Evolutionary conservation across 202 grass and related monocot species (phyloP).

Genomic region (Bolboschoenoplectus hybrid): DNA sequence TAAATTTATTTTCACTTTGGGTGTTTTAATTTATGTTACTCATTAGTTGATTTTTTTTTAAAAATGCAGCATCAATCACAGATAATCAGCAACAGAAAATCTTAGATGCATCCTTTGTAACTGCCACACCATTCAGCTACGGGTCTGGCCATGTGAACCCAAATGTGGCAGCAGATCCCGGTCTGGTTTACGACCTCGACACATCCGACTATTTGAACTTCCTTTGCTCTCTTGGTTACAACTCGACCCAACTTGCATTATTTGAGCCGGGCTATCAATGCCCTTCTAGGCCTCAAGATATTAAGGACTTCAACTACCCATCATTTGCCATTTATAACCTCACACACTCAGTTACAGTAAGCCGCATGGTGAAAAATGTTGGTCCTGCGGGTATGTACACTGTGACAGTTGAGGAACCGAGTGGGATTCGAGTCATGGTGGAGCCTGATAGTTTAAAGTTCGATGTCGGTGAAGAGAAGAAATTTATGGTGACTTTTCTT

Average conservation of each 20-base stretch:
- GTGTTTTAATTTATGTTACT: neutral
- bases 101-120: constrained; percentile 45
- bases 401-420: constrained; percentile 41
- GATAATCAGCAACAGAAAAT: constrained; percentile 56
- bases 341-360: constrained; percentile 36
- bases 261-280: constrained; percentile 66
- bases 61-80: constrained; percentile 46
- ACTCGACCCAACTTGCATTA: constrained; percentile 41
- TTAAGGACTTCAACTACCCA: constrained; percentile 79
- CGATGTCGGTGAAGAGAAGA: constrained; percentile 62
- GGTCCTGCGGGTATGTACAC: constrained; percentile 52
- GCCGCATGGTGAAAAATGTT: constrained; percentile 73
- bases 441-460: constrained; percentile 48
- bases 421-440: constrained; percentile 52
- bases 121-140: constrained; percentile 56
- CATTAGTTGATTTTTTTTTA: neutral
- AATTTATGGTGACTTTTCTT: constrained; percentile 54
- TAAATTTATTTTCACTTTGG: too few relatives aligned
- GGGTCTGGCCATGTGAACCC: constrained; percentile 72
- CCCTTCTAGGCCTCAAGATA: constrained; percentile 41
- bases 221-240: constrained; percentile 68
- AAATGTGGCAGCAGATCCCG: constrained; percentile 52
- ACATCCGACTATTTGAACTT: constrained; percentile 65
- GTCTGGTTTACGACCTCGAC: constrained; percentile 70
- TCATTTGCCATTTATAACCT: constrained; percentile 61